A percentile compares a stretch with the other conserved stretches of the same genome.
phyloP scores from a whole-genome alignment of 176 grass and related monocot species.

The Bolboschoenus planiculmis region DNA sequence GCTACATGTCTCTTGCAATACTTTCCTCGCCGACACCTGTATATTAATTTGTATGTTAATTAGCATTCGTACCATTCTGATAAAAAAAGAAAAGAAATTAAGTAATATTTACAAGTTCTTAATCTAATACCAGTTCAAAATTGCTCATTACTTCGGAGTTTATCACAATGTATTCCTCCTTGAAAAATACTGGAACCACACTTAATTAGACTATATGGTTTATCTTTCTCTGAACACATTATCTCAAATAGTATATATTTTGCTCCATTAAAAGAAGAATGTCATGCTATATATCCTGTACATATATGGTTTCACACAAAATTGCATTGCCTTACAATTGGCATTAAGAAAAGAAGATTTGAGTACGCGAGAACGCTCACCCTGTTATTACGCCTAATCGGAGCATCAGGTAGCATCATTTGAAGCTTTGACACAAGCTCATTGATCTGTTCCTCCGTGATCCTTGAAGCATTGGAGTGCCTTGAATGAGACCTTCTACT shows the following conservation, averaged over 20 bases:
- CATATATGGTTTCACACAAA: neutral
- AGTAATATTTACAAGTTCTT: neutral
- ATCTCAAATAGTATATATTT: neutral
- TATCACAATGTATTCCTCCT: neutral
- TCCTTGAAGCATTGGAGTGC: conserved; percentile 14
- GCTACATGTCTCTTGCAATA: conserved; percentile 38
- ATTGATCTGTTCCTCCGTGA: conserved; percentile 32
- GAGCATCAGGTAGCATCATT: conserved; percentile 25
- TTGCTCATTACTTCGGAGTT: neutral
- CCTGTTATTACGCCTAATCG: conserved; percentile 5
- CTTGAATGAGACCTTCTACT: conserved; percentile 21
- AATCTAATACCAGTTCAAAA: neutral
- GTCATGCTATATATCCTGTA: neutral
- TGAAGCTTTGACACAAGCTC: conserved; percentile 45
- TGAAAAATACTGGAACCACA: neutral
- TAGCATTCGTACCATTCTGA: neutral
- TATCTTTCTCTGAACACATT: neutral
- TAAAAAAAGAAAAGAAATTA: neutral
- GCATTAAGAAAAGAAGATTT: neutral
- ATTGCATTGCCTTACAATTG: neutral
- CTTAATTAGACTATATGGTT: neutral
- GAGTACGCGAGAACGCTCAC: neutral
- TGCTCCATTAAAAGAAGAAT: neutral
- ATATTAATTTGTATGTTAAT: neutral
- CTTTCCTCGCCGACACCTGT: conserved; percentile 13